Evolutionary conservation across 2,329 filamentous ascomycete species (phyloP).

Genomic region (Colletotrichum aenigma): DNA sequence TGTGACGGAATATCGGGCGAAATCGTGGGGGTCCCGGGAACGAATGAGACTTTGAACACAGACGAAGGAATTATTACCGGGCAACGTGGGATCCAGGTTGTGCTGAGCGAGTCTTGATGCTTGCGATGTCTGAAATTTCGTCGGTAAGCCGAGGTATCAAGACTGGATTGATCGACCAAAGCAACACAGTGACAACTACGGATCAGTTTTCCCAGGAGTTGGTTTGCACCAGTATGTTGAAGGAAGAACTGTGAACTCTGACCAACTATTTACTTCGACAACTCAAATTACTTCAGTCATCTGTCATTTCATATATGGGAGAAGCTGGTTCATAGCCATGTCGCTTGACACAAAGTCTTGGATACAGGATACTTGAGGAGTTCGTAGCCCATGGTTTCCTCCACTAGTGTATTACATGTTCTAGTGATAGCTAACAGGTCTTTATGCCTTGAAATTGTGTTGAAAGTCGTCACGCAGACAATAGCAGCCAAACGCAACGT

Average conservation of each 20-base stretch:
- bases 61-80: background rate
- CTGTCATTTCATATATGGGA: background rate
- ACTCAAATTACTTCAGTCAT: background rate
- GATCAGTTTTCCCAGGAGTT: background rate
- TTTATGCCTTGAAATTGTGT: rapidly evolving
- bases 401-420: background rate
- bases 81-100: background rate
- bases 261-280: rapidly evolving
- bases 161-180: background rate
- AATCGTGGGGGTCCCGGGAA: background rate
- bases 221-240: background rate
- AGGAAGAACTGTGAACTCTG: background rate
- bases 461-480: background rate
- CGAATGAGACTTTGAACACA: background rate
- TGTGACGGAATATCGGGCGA: background rate
- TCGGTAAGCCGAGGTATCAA: background rate
- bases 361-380: background rate
- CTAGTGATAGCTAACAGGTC: background rate
- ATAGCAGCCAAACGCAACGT: too few species aligned
- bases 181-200: background rate
- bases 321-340: background rate
- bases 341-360: background rate
- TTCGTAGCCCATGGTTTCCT: background rate
- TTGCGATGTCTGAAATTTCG: rapidly evolving
- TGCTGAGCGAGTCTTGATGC: background rate